A percentile compares a stretch with the other conserved stretches of the same genome.
phyloP scores from a whole-genome alignment of 2,329 filamentous ascomycete genomes.

The Fonsecaea erecta region DNA sequence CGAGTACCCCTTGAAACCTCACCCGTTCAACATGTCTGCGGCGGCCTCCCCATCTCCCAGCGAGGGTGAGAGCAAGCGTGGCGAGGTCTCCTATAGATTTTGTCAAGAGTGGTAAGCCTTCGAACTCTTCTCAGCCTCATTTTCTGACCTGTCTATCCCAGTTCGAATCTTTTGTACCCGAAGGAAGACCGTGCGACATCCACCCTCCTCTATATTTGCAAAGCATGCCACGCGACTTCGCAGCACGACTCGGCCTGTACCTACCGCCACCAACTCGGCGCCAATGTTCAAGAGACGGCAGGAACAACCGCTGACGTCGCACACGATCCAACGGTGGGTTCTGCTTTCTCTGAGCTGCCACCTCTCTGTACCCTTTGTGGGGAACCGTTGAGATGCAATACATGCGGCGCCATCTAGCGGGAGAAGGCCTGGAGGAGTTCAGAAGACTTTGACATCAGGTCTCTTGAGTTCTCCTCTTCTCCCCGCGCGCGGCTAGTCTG shows the following conservation, averaged over 20 bases:
- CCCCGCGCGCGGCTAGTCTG: neutral
- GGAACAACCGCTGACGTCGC: slow-evolving; percentile 97
- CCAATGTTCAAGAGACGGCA: slow-evolving; percentile 88
- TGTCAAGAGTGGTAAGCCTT: slow-evolving; percentile 83
- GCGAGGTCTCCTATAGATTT: slow-evolving; percentile 89
- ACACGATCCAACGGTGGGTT: slow-evolving; percentile 97
- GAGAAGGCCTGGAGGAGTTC: slow-evolving; percentile 37
- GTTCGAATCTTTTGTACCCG: slow-evolving; percentile 96
- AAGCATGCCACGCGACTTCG: slow-evolving; percentile 91
- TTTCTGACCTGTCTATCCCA: slow-evolving; percentile 41
- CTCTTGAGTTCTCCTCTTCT: slow-evolving; percentile 2
- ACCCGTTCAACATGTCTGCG: slow-evolving; percentile 27
- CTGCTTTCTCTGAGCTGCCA: slow-evolving; percentile 42
- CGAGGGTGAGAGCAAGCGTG: slow-evolving; percentile 46
- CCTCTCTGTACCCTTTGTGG: slow-evolving; percentile 64
- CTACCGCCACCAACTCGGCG: slow-evolving; percentile 92
- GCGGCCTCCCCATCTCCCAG: slow-evolving; percentile 50
- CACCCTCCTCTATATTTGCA: slow-evolving; percentile 91
- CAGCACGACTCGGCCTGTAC: slow-evolving; percentile 86
- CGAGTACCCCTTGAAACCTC: neutral
- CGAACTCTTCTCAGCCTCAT: neutral
- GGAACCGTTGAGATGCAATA: slow-evolving; percentile 59
- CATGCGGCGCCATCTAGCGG: slow-evolving; percentile 54
- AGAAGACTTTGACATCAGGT: neutral
- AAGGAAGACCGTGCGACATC: slow-evolving; percentile 87